Conservation (phyloP, 2,329 filamentous ascomycete species). For the Coleophoma crateriformis region DNA sequence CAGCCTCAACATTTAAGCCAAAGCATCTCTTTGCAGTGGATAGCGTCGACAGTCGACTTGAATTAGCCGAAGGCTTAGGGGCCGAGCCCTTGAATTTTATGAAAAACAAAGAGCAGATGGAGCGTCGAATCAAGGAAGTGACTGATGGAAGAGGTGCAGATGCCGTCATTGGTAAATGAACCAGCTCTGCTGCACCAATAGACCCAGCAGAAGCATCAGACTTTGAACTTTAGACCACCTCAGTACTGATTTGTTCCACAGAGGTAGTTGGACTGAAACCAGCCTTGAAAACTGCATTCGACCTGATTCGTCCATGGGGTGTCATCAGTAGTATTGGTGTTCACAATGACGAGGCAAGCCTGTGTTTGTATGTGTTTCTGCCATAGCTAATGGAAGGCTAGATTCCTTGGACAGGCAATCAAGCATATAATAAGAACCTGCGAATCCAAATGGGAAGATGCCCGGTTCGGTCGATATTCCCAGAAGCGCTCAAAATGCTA, state of each 20-base stretch:
- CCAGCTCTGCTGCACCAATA: too few relatives aligned
- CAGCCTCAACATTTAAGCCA: constrained; percentile 65
- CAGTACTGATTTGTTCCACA: too few relatives aligned
- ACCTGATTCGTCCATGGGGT: constrained; percentile 67
- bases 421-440: constrained; percentile 67
- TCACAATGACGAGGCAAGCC: constrained; percentile 59
- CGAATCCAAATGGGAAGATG: constrained; percentile 72
- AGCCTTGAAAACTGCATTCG: constrained; percentile 65
- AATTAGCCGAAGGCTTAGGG: constrained; percentile 65
- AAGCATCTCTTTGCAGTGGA: constrained; percentile 75
- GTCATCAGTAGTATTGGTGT: constrained; percentile 72
- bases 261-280: constrained; percentile 66
- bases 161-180: constrained; percentile 55
- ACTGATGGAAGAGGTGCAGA: constrained; percentile 80
- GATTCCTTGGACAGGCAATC: constrained; percentile 61
- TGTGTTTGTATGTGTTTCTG: background rate
- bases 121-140: constrained; percentile 62
- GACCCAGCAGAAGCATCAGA: too few relatives aligned
- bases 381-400: constrained; percentile 24
- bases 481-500: constrained; percentile 57
- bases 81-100: constrained; percentile 78
- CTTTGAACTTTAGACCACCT: too few relatives aligned
- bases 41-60: constrained; percentile 66
- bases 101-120: constrained; percentile 56
- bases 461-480: constrained; percentile 66